phyloP scores from a whole-genome alignment of 495 filamentous ascomycete genomes.

The Emericellopsis terricola region DNA sequence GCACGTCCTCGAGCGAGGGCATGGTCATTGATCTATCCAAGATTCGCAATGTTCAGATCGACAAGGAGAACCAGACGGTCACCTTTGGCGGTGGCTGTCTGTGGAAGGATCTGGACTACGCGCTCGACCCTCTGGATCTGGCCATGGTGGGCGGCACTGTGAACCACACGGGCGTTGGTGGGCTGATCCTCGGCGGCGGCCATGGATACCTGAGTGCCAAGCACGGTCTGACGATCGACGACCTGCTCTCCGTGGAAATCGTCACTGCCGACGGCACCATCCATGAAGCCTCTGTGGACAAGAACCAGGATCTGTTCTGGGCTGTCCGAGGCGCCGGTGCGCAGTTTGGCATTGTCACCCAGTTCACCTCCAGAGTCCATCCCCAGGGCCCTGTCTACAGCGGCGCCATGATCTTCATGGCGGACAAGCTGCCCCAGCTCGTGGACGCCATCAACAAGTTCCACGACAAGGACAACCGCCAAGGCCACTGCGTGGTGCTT shows the following conservation, averaged over 20 bases:
- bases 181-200: conserved; percentile 38
- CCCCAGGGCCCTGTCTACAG: conserved; percentile 21
- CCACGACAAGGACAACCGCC: conserved; percentile 7
- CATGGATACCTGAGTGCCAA: conserved; percentile 32
- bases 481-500: conserved; percentile 17
- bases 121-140: conserved; percentile 25
- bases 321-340: conserved; percentile 16
- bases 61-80: conserved; percentile 22
- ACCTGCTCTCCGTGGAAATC: conserved; percentile 26
- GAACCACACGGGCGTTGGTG: conserved; percentile 40
- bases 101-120: conserved; percentile 39
- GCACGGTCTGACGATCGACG: conserved; percentile 35
- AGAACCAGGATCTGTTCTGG: conserved; percentile 31
- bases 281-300: conserved; percentile 19
- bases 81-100: conserved; percentile 33
- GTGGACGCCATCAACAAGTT: conserved; percentile 22
- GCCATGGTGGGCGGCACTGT: conserved; percentile 43
- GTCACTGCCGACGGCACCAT: conserved; percentile 31
- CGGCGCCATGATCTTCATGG: conserved; percentile 24
- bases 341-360: conserved; percentile 28
- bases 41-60: conserved; percentile 30
- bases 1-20: conserved; percentile 20
- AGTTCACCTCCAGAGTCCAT: conserved; percentile 14
- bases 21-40: conserved; percentile 36
- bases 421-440: conserved; percentile 19